Evolutionary conservation across 2,329 filamentous ascomycete species (phyloP).

Genomic region (Aspergillus brasiliensis): DNA sequence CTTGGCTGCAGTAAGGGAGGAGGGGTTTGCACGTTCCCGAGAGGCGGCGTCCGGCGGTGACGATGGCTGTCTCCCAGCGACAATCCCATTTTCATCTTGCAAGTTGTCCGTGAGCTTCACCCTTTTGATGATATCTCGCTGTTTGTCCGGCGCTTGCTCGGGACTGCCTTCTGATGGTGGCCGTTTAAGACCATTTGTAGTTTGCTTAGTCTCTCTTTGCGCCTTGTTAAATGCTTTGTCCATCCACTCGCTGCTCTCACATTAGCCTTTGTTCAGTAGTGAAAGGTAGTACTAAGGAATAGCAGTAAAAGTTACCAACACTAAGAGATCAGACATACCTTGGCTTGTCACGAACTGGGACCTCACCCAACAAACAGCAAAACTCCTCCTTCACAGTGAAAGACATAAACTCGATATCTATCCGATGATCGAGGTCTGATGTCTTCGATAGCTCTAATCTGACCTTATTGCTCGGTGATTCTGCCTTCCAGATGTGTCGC

Average conservation of each 20-base stretch:
- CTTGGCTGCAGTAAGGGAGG: slow-evolving; percentile 4
- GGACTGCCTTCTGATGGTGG: slow-evolving; percentile 8
- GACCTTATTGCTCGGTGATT: slow-evolving; percentile 30
- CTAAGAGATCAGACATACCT: slow-evolving; percentile 26
- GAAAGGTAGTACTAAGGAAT: neutral
- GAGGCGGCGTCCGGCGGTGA: slow-evolving; percentile 5
- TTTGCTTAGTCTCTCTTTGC: slow-evolving; percentile 10
- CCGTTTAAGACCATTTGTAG: slow-evolving; percentile 19
- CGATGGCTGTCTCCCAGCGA: slow-evolving; percentile 2
- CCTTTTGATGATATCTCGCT: slow-evolving; percentile 24
- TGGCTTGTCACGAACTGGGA: slow-evolving; percentile 20
- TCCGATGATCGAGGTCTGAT: slow-evolving; percentile 14
- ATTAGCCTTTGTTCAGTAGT: neutral
- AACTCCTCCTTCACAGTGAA: slow-evolving; percentile 25
- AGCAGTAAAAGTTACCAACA: too few relatives aligned
- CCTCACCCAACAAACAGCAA: slow-evolving; percentile 15
- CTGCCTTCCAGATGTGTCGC: slow-evolving; percentile 20
- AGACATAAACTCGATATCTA: slow-evolving; percentile 35
- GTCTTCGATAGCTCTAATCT: slow-evolving; percentile 29
- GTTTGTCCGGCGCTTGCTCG: slow-evolving; percentile 11
- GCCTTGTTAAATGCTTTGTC: slow-evolving; percentile 31
- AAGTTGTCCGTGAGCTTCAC: slow-evolving; percentile 35
- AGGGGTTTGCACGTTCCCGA: slow-evolving; percentile 4
- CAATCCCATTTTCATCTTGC: slow-evolving; percentile 24
- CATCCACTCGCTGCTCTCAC: slow-evolving; percentile 34